Conservation (phyloP, 192 early-diverging fungal species). For the Coemansia sp. region DNA sequence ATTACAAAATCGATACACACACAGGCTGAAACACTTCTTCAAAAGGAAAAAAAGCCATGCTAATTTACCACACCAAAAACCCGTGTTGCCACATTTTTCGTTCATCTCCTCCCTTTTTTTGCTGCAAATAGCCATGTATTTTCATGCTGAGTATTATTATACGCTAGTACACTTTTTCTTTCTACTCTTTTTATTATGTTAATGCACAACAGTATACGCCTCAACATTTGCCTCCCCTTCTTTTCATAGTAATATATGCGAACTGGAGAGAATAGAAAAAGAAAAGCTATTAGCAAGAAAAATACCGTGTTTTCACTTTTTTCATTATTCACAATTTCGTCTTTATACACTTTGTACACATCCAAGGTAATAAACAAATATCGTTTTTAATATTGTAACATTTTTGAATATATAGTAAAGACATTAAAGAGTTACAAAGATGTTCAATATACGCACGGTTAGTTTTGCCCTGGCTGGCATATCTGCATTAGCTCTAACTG, state of each 20-base stretch:
- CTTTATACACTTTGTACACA: neutral
- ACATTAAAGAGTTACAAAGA: neutral
- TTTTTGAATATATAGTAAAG: neutral
- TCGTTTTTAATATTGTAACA: neutral
- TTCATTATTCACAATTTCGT: neutral
- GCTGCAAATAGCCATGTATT: neutral
- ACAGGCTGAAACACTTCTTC: neutral
- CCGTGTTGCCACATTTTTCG: slow-evolving; percentile 2
- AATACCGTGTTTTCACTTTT: neutral
- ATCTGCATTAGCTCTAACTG: neutral
- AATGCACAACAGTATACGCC: neutral
- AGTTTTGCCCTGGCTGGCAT: slow-evolving; percentile 4
- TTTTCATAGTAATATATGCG: neutral
- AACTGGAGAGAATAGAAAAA: neutral
- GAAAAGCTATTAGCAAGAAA: neutral
- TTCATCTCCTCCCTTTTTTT: neutral
- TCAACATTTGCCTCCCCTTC: neutral
- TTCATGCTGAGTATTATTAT: slow-evolving; percentile 4
- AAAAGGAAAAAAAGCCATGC: slow-evolving; percentile 5
- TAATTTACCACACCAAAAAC: slow-evolving; percentile 1
- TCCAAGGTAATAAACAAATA: neutral
- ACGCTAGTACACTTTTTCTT: neutral
- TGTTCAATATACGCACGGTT: neutral
- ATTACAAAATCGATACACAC: too few species aligned
- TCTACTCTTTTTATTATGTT: neutral